Evolutionary conservation across 2,329 filamentous ascomycete genomes (phyloP), one percentile per base, ranked within the genome.

Genomic region (Alternaria brassicicola): DNA sequence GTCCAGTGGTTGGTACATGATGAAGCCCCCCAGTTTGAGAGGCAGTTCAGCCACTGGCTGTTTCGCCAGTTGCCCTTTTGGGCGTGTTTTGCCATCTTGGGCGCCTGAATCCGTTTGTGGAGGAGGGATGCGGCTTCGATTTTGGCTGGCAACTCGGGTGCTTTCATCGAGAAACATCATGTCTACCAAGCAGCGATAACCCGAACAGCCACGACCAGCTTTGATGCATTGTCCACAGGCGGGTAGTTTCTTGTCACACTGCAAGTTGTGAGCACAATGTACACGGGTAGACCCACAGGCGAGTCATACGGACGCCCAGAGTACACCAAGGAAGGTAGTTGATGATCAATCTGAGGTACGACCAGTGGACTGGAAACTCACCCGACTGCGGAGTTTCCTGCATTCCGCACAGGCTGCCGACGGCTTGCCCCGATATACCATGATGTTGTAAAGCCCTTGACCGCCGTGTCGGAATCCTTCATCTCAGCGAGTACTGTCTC

Each of bases 161-260:
- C 63, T 74, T 48, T 74, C 67, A 26, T 75, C 68, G 31, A 67
- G 66, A 45, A 74, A 73, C 61, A 73, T 63, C 8, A 75, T 61
- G 49, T 74, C 72, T 10, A 66, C 48, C 8, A 52, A 48, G 43
- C 69, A 69, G 25, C 71, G 67, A 41, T 73, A 75, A 5, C 72
- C 71, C 36, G 69, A 58, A 47, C 71, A 73, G 36, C 39, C 45
- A 23, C 70, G 62, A 23, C 72, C 67, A 13, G 63, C 61, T 52
- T 67, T 72, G 33, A 64, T 57, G 45, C 69, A 72, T 59, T 71
- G 70, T 35, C 67, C 65, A 35, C 72, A 74, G 30, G 59, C 52
- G 12, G 68, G 72, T 10, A 62, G 46, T 35, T 62, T 61, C 55
- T 65, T 64, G 53, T 74, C 69, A 43, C 70, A 74, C 72, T 74